phyloP scores from a whole-genome alignment of 1,284 basidiomycete genomes.

The Xanthoconium separans region DNA sequence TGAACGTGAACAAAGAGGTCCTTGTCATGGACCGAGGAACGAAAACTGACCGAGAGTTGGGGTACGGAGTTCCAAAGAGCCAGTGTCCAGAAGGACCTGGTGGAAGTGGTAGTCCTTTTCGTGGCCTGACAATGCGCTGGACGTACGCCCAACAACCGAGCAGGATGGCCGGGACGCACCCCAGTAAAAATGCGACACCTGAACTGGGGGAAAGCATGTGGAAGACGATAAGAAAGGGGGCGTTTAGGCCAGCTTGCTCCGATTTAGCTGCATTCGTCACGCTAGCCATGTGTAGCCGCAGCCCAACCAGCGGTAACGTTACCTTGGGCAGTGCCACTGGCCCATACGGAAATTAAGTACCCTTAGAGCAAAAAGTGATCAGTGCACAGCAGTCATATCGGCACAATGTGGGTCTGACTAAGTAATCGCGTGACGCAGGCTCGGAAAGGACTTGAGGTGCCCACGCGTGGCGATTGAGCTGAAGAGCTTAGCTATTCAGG shows the following conservation, averaged over 20 bases:
- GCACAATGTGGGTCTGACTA: no score
- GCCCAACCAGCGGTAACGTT: no score
- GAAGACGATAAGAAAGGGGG: background rate
- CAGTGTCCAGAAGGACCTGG: slow-evolving; percentile 27
- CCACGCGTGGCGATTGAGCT: no score
- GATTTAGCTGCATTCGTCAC: background rate
- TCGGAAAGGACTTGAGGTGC: no score
- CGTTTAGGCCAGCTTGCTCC: background rate
- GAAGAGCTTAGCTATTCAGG: no score
- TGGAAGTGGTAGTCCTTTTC: slow-evolving; percentile 18
- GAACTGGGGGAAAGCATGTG: background rate
- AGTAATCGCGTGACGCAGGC: no score
- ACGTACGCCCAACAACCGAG: slow-evolving; percentile 4
- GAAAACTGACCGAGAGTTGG: slow-evolving; percentile 17
- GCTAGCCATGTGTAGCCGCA: background rate
- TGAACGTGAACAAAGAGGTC: background rate
- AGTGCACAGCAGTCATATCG: no score
- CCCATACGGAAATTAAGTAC: background rate
- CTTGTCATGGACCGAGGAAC: background rate
- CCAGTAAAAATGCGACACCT: background rate
- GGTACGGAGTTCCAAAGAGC: slow-evolving; percentile 22
- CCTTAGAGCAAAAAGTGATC: background rate
- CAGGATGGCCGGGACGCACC: slow-evolving; percentile 4
- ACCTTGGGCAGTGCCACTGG: background rate
- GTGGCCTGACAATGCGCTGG: background rate